Evolutionary conservation across 148 eudicot genomes (phyloP).

Genomic region (Rhododendron molle): DNA sequence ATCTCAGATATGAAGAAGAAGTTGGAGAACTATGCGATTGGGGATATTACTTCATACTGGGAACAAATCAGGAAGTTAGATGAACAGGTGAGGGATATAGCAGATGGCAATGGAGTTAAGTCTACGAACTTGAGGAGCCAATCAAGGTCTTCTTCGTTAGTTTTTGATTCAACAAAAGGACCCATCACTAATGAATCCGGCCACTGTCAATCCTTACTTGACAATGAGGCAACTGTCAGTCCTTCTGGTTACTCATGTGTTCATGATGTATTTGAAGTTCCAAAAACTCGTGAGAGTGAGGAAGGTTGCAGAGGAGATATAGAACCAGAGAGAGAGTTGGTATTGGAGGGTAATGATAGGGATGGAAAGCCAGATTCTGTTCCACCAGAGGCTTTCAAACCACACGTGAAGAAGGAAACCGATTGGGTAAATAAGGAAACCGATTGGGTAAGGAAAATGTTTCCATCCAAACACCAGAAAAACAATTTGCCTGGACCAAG

Average conservation of each 20-base stretch:
- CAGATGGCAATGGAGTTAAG: constrained; percentile 21
- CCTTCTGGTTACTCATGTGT: constrained; percentile 33
- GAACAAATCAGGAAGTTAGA: constrained; percentile 71
- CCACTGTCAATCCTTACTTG: constrained; percentile 5
- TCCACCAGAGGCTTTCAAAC: constrained; percentile 22
- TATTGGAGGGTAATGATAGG: constrained; percentile 18
- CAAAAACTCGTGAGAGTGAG: constrained; percentile 20
- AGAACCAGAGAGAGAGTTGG: constrained; percentile 16
- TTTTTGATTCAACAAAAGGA: constrained; percentile 23
- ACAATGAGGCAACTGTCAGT: constrained; percentile 18
- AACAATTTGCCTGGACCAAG: constrained; percentile 13
- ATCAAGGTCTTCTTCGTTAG: constrained; percentile 17
- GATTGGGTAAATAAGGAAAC: constrained; percentile 32
- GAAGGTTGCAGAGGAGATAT: background rate
- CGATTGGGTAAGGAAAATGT: constrained; percentile 30
- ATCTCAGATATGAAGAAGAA: constrained; percentile 17
- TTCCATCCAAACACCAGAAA: constrained; percentile 13
- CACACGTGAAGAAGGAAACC: constrained; percentile 24
- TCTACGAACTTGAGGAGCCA: constrained; percentile 3
- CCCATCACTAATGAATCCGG: constrained; percentile 14
- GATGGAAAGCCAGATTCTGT: constrained; percentile 25
- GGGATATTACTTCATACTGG: constrained; percentile 54
- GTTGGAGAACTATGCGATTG: constrained; percentile 22
- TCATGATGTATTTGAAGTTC: constrained; percentile 90
- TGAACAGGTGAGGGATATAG: constrained; percentile 53